Percentiles rank a stretch among this genome's conserved stretches.
These are phyloP conservation scores for Dictyostelium citrinum DNA, from an alignment of 78 protist genomes.

Conservation along the genomic window DNA sequence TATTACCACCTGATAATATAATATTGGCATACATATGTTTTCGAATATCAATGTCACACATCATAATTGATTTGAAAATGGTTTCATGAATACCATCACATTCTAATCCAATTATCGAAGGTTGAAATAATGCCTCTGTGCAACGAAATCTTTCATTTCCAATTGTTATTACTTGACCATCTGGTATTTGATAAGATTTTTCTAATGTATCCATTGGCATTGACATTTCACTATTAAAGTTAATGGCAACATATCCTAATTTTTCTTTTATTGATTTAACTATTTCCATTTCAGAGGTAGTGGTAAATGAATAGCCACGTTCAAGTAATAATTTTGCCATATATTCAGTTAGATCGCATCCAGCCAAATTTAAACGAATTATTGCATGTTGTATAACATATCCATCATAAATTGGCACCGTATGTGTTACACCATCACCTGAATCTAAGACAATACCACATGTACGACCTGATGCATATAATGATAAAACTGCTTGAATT, in stretches of 20 bases:
- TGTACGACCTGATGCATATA: conserved; percentile 94
- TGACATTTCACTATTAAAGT: conserved; percentile 40
- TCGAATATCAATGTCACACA: conserved; percentile 81
- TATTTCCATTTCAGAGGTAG: conserved; percentile 87
- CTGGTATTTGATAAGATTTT: conserved; percentile 67
- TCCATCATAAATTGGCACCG: conserved; percentile 95
- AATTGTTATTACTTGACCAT: conserved; percentile 90
- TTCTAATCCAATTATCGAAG: conserved; percentile 90
- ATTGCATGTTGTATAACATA: conserved; percentile 85
- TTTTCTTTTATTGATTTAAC: conserved; percentile 78
- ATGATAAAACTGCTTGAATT: conserved; percentile 92
- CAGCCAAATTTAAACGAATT: conserved; percentile 82
- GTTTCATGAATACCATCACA: conserved; percentile 91
- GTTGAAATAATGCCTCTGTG: conserved; percentile 95
- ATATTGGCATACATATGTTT: conserved; percentile 90
- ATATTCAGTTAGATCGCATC: conserved; percentile 94
- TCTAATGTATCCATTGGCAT: background rate
- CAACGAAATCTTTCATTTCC: conserved; percentile 91
- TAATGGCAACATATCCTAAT: conserved; percentile 56
- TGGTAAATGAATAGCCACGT: conserved; percentile 95
- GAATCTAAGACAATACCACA: conserved; percentile 97
- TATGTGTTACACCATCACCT: conserved; percentile 98
- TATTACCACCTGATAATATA: conserved; percentile 94
- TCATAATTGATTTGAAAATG: conserved; percentile 86
- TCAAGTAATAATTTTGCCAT: conserved; percentile 91